Evolutionary conservation across 345 rosid species (phyloP).

Genomic region (Psidium friedrichsthalianum): DNA sequence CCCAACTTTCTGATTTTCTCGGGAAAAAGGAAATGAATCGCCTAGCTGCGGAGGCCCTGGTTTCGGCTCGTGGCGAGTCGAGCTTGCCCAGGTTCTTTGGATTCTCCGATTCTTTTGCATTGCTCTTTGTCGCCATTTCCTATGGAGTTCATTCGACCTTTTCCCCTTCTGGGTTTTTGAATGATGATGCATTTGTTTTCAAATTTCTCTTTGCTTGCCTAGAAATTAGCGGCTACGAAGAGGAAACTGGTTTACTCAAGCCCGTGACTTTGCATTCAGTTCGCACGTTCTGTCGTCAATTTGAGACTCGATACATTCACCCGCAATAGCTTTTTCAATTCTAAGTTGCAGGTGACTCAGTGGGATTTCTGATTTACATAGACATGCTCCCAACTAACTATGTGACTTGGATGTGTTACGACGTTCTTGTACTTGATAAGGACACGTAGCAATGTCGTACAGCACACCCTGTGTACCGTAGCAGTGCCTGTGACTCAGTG

Average conservation of each 20-base stretch:
- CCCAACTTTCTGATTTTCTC: not conserved
- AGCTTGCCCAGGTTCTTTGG: not conserved
- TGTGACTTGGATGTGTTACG: not conserved
- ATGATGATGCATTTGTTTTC: not conserved
- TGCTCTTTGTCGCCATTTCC: not conserved
- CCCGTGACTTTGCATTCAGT: not conserved
- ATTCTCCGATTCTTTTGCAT: not conserved
- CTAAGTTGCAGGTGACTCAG: not conserved
- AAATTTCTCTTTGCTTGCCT: not conserved
- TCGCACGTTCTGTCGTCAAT: not conserved
- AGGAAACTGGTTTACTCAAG: not conserved
- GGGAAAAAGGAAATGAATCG: not conserved
- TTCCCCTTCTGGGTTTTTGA: not conserved
- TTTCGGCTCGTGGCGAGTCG: not conserved
- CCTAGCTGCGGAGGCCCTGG: not conserved
- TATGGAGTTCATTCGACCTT: not conserved
- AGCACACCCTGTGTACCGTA: fast-evolving
- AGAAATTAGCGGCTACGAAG: not conserved
- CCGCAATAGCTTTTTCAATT: not conserved
- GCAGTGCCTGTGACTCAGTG: not conserved
- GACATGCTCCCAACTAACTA: not conserved
- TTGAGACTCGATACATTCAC: not conserved
- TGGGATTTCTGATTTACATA: not conserved
- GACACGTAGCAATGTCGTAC: not conserved
- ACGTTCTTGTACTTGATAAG: not conserved